Percentiles rank a stretch among this genome's conserved stretches.
Evolutionary conservation across 169 alveolate species (phyloP).

Genomic region (Plasmodium vivax): DNA sequence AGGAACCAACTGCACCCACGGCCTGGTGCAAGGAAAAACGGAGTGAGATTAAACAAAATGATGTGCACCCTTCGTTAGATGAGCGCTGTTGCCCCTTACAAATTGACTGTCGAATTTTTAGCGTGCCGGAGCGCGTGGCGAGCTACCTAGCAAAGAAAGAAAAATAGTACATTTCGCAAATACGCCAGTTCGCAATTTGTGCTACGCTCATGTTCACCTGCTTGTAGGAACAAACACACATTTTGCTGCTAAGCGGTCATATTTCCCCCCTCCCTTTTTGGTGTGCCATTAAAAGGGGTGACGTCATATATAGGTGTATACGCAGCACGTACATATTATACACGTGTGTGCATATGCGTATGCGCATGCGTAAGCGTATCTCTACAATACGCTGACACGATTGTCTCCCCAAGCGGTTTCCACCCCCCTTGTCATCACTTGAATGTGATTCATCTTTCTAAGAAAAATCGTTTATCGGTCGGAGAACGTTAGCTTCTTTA

Average conservation of each 20-base stretch:
- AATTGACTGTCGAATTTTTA: background rate
- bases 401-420: background rate
- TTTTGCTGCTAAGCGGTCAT: background rate
- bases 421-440: background rate
- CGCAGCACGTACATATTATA: background rate
- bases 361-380: background rate
- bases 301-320: background rate
- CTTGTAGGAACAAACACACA: slow-evolving; percentile 2
- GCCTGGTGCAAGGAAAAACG: slow-evolving; percentile 6
- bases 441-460: background rate
- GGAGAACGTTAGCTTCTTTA: background rate
- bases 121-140: background rate
- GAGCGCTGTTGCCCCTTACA: background rate
- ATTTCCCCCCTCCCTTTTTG: slow-evolving; percentile 3
- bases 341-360: background rate
- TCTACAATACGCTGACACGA: background rate
- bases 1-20: background rate
- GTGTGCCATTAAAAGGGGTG: background rate
- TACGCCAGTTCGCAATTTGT: background rate
- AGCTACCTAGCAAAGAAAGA: background rate
- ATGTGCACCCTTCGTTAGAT: background rate
- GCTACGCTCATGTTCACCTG: background rate
- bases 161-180: background rate
- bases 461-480: background rate
- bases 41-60: background rate